Evolutionary conservation across 2,329 filamentous ascomycete species (phyloP).

Genomic region (Hypoxylon sp.): DNA sequence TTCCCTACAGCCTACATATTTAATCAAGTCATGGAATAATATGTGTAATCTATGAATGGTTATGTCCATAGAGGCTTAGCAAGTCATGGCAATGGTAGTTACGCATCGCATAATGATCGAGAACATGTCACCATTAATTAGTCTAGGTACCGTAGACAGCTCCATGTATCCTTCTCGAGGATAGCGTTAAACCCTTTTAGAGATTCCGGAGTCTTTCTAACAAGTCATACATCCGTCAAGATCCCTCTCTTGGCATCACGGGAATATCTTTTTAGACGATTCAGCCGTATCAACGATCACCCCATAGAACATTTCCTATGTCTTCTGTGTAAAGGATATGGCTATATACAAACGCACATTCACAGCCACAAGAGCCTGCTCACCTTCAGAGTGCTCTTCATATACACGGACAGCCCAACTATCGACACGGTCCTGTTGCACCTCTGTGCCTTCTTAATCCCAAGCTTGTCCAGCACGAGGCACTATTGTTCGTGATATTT

Average conservation of each 20-base stretch:
- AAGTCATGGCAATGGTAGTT: not conserved
- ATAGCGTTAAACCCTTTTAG: slow-evolving; percentile 7
- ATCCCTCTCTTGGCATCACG: slow-evolving; percentile 17
- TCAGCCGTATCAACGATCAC: slow-evolving; percentile 6
- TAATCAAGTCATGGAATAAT: not conserved
- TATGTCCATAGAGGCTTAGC: not conserved
- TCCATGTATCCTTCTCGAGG: slow-evolving; percentile 3
- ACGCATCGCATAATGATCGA: not conserved
- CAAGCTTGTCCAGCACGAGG: slow-evolving; percentile 22
- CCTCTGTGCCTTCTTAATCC: slow-evolving; percentile 22
- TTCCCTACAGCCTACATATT: not conserved
- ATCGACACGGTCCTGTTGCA: slow-evolving; percentile 28
- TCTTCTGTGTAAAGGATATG: slow-evolving; percentile 12
- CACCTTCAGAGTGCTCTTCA: slow-evolving; percentile 22
- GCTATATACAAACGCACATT: slow-evolving; percentile 41
- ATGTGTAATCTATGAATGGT: not conserved
- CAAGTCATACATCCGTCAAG: slow-evolving; percentile 22
- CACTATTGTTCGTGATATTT: slow-evolving; percentile 25
- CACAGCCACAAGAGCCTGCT: slow-evolving; percentile 24
- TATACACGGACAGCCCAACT: slow-evolving; percentile 35
- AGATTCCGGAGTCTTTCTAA: slow-evolving; percentile 19
- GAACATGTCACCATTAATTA: not conserved
- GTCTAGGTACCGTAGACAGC: not conserved
- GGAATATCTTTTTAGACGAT: slow-evolving; percentile 1
- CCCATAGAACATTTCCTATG: not conserved